A percentile compares a stretch with the other conserved stretches of the same genome.
Conservation (phyloP, 78 protist genomes). For the Pelomyxa schiedti region DNA sequence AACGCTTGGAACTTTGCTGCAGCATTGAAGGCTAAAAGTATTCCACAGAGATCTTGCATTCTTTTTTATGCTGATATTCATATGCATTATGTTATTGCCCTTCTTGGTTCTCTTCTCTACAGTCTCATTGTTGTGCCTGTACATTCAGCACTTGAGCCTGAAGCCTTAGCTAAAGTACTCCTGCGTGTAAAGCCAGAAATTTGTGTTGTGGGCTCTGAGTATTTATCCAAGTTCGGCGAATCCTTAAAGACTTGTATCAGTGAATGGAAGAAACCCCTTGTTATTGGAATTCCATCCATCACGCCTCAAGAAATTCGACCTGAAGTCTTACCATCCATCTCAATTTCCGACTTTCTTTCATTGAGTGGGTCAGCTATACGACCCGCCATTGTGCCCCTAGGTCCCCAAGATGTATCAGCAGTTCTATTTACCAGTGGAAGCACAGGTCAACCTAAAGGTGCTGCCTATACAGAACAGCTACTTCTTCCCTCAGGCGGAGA, state of each 20-base stretch:
- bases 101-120: not conserved
- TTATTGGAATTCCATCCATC: not conserved
- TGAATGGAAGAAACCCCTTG: not conserved
- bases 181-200: not conserved
- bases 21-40: no score
- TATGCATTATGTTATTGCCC: not conserved
- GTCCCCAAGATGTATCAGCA: not conserved
- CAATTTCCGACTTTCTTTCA: no score
- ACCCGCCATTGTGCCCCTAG: no score
- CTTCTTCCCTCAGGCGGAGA: not conserved
- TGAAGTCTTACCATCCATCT: no score
- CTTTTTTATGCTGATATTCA: no score
- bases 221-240: not conserved
- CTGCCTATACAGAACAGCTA: not conserved
- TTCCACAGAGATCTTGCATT: no score
- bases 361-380: no score
- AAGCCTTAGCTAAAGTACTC: not conserved
- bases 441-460: not conserved
- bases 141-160: not conserved
- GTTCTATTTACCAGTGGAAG: not conserved
- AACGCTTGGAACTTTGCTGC: not conserved
- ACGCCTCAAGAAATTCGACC: no score
- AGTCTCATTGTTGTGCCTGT: not conserved
- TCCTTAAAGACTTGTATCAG: not conserved
- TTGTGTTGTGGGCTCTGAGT: not conserved